phyloP scores from a whole-genome alignment of 2,329 filamentous ascomycete genomes.

The Dothideomycetidae sp. region DNA sequence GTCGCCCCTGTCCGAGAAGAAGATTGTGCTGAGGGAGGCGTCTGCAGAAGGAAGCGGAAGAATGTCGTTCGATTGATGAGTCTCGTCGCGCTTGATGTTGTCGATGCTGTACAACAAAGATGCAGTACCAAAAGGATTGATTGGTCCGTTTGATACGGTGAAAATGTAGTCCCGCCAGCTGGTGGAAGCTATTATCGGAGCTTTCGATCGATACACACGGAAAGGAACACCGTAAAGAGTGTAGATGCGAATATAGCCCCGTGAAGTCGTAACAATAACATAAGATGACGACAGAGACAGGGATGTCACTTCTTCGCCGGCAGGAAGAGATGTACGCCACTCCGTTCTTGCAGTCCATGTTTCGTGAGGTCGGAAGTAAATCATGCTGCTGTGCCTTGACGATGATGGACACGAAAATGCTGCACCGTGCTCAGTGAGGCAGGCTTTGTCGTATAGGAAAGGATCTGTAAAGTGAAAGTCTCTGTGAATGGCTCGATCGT shows the following conservation, averaged over 20 bases:
- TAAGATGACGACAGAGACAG: slow-evolving; percentile 88
- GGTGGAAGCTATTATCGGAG: slow-evolving; percentile 81
- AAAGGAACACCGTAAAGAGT: slow-evolving; percentile 85
- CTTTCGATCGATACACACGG: slow-evolving; percentile 83
- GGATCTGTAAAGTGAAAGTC: slow-evolving; percentile 98
- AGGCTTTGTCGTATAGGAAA: slow-evolving; percentile 91
- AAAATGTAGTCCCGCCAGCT: slow-evolving; percentile 95
- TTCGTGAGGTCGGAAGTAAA: slow-evolving; percentile 97
- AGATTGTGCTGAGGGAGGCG: slow-evolving; percentile 61
- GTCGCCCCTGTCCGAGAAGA: slow-evolving; percentile 88
- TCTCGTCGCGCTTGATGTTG: slow-evolving; percentile 83
- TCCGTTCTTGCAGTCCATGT: slow-evolving; percentile 86
- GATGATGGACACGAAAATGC: slow-evolving; percentile 68
- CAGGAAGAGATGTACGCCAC: slow-evolving; percentile 78
- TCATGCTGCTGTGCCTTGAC: slow-evolving; percentile 53
- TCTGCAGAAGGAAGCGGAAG: slow-evolving; percentile 62
- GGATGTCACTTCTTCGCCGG: slow-evolving; percentile 71
- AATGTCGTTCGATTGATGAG: slow-evolving; percentile 87
- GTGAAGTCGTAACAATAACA: slow-evolving; percentile 72
- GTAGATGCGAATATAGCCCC: slow-evolving; percentile 82
- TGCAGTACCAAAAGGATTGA: slow-evolving; percentile 62
- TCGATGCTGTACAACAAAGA: slow-evolving; percentile 82
- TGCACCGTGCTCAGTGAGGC: slow-evolving; percentile 67
- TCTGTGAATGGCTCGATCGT: slow-evolving; percentile 79
- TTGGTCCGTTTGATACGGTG: slow-evolving; percentile 82